Evolutionary conservation across 441 rosid species (phyloP).

Genomic region (Breynia disticha): DNA sequence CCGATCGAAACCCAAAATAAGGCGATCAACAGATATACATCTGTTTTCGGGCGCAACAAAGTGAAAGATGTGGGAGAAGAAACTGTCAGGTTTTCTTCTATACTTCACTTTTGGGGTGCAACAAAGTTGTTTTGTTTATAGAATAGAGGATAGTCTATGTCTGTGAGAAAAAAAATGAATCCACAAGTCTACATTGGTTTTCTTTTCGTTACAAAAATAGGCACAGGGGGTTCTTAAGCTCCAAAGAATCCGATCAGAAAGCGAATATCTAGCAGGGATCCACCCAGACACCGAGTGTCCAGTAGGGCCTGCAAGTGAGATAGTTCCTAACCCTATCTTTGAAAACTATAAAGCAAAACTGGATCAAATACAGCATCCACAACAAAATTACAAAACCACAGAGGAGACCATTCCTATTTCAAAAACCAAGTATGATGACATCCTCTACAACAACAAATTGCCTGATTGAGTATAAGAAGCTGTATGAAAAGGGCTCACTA

Average conservation of each 20-base stretch:
- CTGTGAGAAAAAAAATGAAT: slow-evolving; percentile 14
- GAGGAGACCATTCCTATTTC: slow-evolving; percentile 29
- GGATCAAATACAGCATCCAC: slow-evolving; percentile 22
- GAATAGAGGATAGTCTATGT: slow-evolving; percentile 19
- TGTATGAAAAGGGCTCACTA: slow-evolving; percentile 19
- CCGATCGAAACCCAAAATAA: too few species aligned
- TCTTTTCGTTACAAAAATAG: too few species aligned
- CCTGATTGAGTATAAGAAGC: slow-evolving; percentile 30
- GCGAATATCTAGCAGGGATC: too few species aligned
- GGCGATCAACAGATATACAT: neutral
- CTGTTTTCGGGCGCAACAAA: slow-evolving; percentile 30
- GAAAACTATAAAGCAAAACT: slow-evolving; percentile 20
- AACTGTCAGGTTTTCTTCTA: slow-evolving; percentile 7
- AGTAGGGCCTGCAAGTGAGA: too few species aligned
- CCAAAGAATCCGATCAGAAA: too few species aligned
- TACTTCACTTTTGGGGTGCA: slow-evolving; percentile 37
- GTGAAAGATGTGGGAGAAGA: slow-evolving; percentile 15
- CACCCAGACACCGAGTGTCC: too few species aligned
- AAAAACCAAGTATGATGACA: slow-evolving; percentile 23
- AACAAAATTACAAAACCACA: slow-evolving; percentile 22
- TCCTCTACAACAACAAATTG: slow-evolving; percentile 23
- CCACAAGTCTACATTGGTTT: neutral
- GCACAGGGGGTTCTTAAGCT: too few species aligned
- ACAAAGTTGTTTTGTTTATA: slow-evolving; percentile 13
- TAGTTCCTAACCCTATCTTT: slow-evolving; percentile 16